Evolutionary conservation across 768 basidiomycete genomes (phyloP).

Genomic region (Tylopilus intermedius): DNA sequence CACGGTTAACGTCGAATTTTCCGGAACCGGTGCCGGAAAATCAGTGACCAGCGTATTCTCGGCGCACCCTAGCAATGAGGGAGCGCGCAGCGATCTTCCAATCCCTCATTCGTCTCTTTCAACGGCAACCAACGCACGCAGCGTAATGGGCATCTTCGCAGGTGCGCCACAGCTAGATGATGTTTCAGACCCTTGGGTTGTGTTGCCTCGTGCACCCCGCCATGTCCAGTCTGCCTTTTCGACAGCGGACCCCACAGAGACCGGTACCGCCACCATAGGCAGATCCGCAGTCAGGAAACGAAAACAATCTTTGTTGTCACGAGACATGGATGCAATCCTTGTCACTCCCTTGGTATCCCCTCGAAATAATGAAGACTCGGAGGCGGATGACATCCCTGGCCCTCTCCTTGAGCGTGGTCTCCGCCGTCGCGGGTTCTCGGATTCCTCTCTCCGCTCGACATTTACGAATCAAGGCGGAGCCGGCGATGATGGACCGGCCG

Average conservation of each 20-base stretch:
- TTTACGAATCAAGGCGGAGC: constrained; percentile 58
- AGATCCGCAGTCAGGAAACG: constrained; percentile 16
- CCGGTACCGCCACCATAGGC: constrained; percentile 12
- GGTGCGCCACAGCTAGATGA: constrained; percentile 60
- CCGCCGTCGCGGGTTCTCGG: constrained; percentile 77
- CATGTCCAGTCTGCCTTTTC: constrained; percentile 26
- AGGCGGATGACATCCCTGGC: constrained; percentile 41
- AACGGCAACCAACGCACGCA: constrained; percentile 22
- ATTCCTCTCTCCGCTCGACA: constrained; percentile 88
- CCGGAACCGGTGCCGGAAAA: constrained; percentile 59
- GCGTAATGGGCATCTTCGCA: constrained; percentile 86
- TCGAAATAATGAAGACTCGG: constrained; percentile 29
- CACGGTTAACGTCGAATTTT: constrained; percentile 96
- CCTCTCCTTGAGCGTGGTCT: constrained; percentile 65
- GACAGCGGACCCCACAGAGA: constrained; percentile 18
- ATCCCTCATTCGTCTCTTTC: constrained; percentile 7
- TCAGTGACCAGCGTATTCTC: constrained; percentile 45
- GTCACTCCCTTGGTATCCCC: constrained; percentile 40
- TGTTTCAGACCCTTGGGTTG: constrained; percentile 66
- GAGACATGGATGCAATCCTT: constrained; percentile 75
- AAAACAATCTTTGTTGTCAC: constrained; percentile 40
- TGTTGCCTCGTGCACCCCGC: constrained; percentile 45
- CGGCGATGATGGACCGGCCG: constrained; percentile 7
- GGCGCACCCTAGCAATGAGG: constrained; percentile 24
- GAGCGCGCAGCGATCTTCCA: constrained; percentile 6